Evolutionary conservation across 2,329 filamentous ascomycete genomes (phyloP).

Genomic region (Hymenoscyphus repandus): DNA sequence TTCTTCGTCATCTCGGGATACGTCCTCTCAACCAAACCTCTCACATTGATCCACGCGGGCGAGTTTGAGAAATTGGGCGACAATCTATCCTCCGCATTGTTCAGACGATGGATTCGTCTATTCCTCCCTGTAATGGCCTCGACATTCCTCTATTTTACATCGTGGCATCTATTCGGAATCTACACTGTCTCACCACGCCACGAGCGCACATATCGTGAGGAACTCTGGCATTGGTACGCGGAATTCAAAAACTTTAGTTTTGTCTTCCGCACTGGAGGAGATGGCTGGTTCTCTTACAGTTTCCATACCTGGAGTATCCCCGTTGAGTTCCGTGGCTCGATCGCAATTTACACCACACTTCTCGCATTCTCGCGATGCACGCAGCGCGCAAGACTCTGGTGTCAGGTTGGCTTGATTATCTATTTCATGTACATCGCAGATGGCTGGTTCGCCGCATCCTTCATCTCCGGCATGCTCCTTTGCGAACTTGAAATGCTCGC

Average conservation of each 20-base stretch:
- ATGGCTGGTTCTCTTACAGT: conserved; percentile 50
- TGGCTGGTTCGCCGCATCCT: conserved; percentile 56
- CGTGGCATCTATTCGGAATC: conserved; percentile 9
- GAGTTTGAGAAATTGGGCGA: conserved; percentile 27
- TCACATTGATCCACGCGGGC: conserved; percentile 36
- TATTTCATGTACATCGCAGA: conserved; percentile 65
- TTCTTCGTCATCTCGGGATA: conserved; percentile 49
- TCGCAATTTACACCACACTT: conserved; percentile 1
- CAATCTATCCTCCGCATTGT: conserved; percentile 41
- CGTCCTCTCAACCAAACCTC: conserved; percentile 40
- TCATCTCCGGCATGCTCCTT: conserved; percentile 54
- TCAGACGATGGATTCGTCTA: conserved; percentile 42
- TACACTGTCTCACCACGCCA: conserved; percentile 23
- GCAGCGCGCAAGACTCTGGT: conserved; percentile 47
- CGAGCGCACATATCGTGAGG: conserved; percentile 27
- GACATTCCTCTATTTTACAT: conserved; percentile 31
- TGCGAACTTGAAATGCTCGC: conserved; percentile 55
- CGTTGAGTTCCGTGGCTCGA: conserved; percentile 11
- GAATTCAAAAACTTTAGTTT: conserved; percentile 66
- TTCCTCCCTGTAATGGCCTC: conserved; percentile 40
- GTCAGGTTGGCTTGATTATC: conserved; percentile 45
- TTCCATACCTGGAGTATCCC: conserved; percentile 53
- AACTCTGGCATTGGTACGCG: conserved; percentile 41
- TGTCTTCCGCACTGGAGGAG: conserved; percentile 51
- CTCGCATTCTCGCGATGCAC: conserved; percentile 30